Evolutionary conservation across 108 stramenopile genomes (phyloP).

Genomic region (Chaetoceros tenuissimus): DNA sequence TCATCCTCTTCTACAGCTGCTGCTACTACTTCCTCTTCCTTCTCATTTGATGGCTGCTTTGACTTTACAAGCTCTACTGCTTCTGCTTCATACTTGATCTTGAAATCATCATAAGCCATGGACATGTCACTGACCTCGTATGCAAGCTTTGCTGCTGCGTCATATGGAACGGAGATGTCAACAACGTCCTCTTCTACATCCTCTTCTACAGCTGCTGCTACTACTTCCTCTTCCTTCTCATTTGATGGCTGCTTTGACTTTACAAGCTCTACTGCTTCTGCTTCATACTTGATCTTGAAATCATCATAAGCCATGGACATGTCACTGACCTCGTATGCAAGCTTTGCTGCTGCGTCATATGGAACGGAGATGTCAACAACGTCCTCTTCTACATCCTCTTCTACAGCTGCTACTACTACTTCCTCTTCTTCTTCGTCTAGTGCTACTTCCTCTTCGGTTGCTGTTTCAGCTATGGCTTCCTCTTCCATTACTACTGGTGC

Average conservation of each 20-base stretch:
- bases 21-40: conserved; percentile 15
- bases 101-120: conserved; percentile 21
- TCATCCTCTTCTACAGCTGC: no score
- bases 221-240: no score
- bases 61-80: no score
- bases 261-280: no score
- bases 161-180: conserved; percentile 29
- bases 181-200: conserved; percentile 8
- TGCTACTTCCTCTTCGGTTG: no score
- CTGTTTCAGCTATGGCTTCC: no score
- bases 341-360: no score
- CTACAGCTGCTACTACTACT: not conserved
- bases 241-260: not conserved
- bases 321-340: conserved; percentile 27
- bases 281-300: no score
- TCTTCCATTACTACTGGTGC: no score
- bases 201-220: not conserved
- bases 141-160: no score
- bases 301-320: conserved; percentile 27
- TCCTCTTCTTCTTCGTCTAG: no score
- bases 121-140: conserved; percentile 21
- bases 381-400: conserved; percentile 21
- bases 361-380: conserved; percentile 30
- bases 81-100: conserved; percentile 19
- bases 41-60: no score